Evolutionary conservation across 2,329 filamentous ascomycete genomes (phyloP).

Genomic region (Pseudocercospora eumusae): DNA sequence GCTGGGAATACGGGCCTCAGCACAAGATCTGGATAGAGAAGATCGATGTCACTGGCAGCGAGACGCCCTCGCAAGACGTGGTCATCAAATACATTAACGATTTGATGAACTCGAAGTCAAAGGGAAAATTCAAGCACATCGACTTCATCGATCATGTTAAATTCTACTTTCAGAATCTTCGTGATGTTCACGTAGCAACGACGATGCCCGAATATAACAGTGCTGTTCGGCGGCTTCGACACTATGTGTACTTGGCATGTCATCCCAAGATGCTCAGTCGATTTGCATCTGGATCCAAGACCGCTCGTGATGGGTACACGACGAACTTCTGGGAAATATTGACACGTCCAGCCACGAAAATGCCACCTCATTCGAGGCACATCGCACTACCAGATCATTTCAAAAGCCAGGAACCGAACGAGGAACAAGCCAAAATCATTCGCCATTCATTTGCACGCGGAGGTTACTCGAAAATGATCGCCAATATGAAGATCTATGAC

Average conservation of each 20-base stretch:
- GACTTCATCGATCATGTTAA: not conserved
- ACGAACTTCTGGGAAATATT: conserved; percentile 4
- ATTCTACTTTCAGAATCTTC: not conserved
- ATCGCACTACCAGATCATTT: not conserved
- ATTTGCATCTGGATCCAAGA: not conserved
- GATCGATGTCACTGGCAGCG: too few species aligned
- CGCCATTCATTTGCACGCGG: not conserved
- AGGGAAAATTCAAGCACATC: not conserved
- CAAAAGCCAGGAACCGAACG: not conserved
- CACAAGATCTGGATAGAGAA: too few species aligned
- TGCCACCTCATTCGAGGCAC: not conserved
- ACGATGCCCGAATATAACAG: not conserved
- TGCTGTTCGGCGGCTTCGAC: not conserved
- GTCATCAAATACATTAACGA: too few species aligned
- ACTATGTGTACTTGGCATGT: not conserved
- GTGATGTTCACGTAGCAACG: not conserved
- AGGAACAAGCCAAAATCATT: not conserved
- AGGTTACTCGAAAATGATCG: too few species aligned
- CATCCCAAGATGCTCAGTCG: not conserved
- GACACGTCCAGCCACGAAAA: not conserved
- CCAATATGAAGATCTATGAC: not conserved
- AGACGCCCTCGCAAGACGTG: too few species aligned
- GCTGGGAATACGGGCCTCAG: too few species aligned
- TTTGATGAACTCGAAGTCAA: too few species aligned
- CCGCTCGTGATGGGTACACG: not conserved